These are phyloP conservation scores for Magnusiomyces paraingens DNA, from an alignment of 1,139 yeast genomes.

Conservation along the genomic window DNA sequence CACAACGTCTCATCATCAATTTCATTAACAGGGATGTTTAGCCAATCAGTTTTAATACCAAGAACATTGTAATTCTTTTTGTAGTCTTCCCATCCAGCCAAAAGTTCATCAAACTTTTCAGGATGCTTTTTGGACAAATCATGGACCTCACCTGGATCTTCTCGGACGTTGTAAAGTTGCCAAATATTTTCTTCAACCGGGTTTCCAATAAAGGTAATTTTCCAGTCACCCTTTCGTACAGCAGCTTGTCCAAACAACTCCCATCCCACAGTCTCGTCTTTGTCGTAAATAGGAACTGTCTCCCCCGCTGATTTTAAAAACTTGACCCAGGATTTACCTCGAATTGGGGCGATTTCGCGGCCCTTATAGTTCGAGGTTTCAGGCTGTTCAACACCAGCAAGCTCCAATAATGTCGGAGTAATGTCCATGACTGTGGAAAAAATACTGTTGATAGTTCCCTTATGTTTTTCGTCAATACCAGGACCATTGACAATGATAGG, in stretches of 20 bases:
- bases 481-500: slow-evolving; percentile 37
- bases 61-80: too few relatives aligned
- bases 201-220: slow-evolving; percentile 38
- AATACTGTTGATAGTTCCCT: slow-evolving; percentile 21
- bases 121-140: slow-evolving; percentile 38
- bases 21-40: slow-evolving; percentile 16
- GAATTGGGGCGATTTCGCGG: slow-evolving; percentile 37
- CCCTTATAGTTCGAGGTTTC: slow-evolving; percentile 32
- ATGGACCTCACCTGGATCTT: slow-evolving; percentile 44
- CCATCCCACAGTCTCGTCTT: slow-evolving; percentile 38
- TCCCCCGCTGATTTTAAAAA: not conserved
- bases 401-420: slow-evolving; percentile 46
- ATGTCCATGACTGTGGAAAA: slow-evolving; percentile 55
- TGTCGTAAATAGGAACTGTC: too few relatives aligned
- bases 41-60: too few relatives aligned
- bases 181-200: slow-evolving; percentile 49
- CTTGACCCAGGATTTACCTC: slow-evolving; percentile 40
- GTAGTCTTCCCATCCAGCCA: slow-evolving; percentile 39
- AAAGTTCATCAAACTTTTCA: slow-evolving; percentile 36
- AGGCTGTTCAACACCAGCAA: slow-evolving; percentile 37
- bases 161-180: slow-evolving; percentile 43
- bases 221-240: slow-evolving; percentile 45
- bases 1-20: slow-evolving; percentile 21
- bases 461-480: slow-evolving; percentile 17
- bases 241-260: slow-evolving; percentile 53